These are phyloP conservation scores for Fusarium clavum DNA, from an alignment of 2,329 filamentous ascomycete genomes.

Conservation along the genomic window DNA sequence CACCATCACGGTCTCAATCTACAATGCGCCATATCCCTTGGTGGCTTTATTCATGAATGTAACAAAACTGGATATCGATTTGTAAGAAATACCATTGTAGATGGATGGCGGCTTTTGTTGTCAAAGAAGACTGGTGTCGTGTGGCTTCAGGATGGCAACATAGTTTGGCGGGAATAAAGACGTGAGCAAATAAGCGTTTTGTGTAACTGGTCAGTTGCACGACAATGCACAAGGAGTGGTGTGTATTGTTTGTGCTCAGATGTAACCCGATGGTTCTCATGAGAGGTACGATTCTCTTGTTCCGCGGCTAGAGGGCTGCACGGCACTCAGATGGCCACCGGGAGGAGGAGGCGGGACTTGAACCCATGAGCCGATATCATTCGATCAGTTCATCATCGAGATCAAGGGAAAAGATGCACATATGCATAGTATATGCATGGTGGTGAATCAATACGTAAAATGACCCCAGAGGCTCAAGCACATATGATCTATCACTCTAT, in stretches of 20 bases:
- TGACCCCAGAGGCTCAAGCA: neutral
- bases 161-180: neutral
- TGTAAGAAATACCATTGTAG: neutral
- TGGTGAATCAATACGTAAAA: neutral
- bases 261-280: neutral
- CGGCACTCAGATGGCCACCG: neutral
- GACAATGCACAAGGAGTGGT: neutral
- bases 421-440: neutral
- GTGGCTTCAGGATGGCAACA: slow-evolving; percentile 10
- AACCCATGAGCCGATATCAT: neutral
- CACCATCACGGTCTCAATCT: slow-evolving; percentile 2
- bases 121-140: neutral
- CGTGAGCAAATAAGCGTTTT: neutral
- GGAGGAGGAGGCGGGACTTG: neutral
- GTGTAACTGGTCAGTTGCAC: neutral
- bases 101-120: neutral
- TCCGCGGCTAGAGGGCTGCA: neutral
- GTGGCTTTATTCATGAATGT: slow-evolving; percentile 15
- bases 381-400: neutral
- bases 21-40: neutral
- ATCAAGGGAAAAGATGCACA: neutral
- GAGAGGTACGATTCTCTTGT: neutral
- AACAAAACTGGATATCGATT: neutral
- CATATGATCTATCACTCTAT: neutral
- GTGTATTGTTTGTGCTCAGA: neutral